A percentile compares a stretch with the other conserved stretches of the same genome.
These are phyloP conservation scores for Yarrowia hollandica DNA, from an alignment of 805 yeast species.

Conservation along the genomic window DNA sequence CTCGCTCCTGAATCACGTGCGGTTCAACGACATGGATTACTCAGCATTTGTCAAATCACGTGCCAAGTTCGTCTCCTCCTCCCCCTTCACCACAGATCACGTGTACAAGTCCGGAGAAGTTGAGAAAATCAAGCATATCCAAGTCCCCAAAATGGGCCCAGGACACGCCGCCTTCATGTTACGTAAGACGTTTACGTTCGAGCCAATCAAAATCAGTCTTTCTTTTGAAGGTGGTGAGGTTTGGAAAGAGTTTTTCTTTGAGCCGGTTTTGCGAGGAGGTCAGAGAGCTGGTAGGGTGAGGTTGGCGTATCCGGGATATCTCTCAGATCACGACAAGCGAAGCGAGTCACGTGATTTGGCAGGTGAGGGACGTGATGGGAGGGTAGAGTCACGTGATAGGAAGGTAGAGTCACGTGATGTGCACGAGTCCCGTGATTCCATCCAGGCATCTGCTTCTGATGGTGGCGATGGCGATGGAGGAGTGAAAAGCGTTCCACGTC, in stretches of 20 bases:
- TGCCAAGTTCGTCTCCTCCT: background rate
- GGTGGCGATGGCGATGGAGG: too few relatives aligned
- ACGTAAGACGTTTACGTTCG: conserved; percentile 5
- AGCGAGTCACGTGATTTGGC: too few relatives aligned
- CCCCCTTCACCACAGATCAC: conserved; percentile 14
- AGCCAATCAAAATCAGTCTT: background rate
- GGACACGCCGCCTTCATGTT: conserved; percentile 6
- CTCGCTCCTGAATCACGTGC: background rate
- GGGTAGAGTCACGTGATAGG: too few relatives aligned
- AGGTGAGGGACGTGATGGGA: too few relatives aligned
- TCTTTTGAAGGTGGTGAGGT: background rate
- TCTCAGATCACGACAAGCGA: background rate
- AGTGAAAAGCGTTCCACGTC: too few relatives aligned
- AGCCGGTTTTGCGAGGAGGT: conserved; percentile 9
- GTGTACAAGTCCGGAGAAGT: background rate
- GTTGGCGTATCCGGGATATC: background rate
- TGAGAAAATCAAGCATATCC: conserved; percentile 11
- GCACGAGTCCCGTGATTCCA: background rate
- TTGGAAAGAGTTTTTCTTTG: background rate
- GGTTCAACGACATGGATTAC: conserved; percentile 12
- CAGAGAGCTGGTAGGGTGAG: conserved; percentile 2
- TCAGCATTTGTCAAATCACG: background rate
- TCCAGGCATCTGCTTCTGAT: too few relatives aligned
- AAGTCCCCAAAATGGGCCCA: background rate
- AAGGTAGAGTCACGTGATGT: too few relatives aligned